Evolutionary conservation across 2,329 filamentous ascomycete species (phyloP).

Genomic region (Karstenula rhodostoma): DNA sequence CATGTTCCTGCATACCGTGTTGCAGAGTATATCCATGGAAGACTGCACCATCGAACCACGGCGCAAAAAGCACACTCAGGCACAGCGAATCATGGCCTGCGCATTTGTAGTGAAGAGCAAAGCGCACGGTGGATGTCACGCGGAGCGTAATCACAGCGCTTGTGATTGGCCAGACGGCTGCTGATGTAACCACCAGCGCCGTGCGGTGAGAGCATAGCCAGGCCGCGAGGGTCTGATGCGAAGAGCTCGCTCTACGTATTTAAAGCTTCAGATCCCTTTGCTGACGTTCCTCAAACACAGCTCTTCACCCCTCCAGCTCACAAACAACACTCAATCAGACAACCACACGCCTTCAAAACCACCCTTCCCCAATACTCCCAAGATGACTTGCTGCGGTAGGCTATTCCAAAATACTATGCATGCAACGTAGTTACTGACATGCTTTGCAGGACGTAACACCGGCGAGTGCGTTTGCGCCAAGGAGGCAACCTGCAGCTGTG

Average conservation of each 20-base stretch:
- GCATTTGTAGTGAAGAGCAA: slow-evolving; percentile 32
- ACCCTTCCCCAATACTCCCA: slow-evolving; percentile 32
- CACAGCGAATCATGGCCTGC: slow-evolving; percentile 30
- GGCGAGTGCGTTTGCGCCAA: slow-evolving; percentile 65
- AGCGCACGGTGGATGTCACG: slow-evolving; percentile 21
- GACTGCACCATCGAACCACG: background rate
- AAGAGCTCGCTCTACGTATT: slow-evolving; percentile 22
- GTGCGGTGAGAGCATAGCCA: slow-evolving; percentile 14
- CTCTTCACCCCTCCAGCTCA: background rate
- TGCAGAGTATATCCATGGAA: background rate
- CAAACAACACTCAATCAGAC: background rate
- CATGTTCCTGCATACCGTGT: slow-evolving; percentile 3
- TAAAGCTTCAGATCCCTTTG: slow-evolving; percentile 28
- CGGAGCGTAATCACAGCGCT: slow-evolving; percentile 37
- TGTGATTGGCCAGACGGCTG: slow-evolving; percentile 36
- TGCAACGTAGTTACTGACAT: background rate
- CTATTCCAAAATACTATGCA: background rate
- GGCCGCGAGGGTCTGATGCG: slow-evolving; percentile 11
- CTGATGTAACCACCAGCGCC: slow-evolving; percentile 30
- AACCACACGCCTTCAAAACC: slow-evolving; percentile 14
- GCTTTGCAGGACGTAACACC: slow-evolving; percentile 55
- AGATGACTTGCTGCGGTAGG: slow-evolving; percentile 63
- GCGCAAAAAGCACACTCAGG: slow-evolving; percentile 7
- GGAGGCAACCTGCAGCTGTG: slow-evolving; percentile 81
- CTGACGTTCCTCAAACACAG: slow-evolving; percentile 8